A percentile compares a stretch with the other conserved stretches of the same genome.
phyloP scores from a whole-genome alignment of 2,329 filamentous ascomycete genomes.

The Periconia digitata region DNA sequence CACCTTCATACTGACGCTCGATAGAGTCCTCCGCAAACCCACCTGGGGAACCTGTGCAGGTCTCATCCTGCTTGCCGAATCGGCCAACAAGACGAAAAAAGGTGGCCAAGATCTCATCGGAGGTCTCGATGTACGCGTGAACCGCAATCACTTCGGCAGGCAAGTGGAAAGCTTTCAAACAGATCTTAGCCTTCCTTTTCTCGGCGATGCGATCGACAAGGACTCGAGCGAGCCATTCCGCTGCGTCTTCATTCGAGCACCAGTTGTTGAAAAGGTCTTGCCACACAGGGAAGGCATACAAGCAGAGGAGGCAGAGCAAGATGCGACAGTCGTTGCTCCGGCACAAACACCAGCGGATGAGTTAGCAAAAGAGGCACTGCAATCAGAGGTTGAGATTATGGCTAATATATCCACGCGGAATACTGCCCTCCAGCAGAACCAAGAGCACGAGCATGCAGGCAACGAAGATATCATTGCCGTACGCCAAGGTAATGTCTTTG shows the following conservation, averaged over 20 bases:
- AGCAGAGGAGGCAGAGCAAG: slow-evolving; percentile 48
- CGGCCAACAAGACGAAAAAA: slow-evolving; percentile 84
- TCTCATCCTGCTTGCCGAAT: slow-evolving; percentile 84
- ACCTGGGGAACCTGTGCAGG: slow-evolving; percentile 97
- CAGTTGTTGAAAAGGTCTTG: slow-evolving; percentile 84
- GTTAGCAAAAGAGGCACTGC: slow-evolving; percentile 48
- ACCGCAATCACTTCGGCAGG: slow-evolving; percentile 91
- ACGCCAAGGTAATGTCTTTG: slow-evolving; percentile 86
- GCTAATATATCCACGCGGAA: slow-evolving; percentile 58
- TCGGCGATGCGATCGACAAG: slow-evolving; percentile 44
- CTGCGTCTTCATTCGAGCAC: slow-evolving; percentile 90
- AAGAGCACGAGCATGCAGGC: slow-evolving; percentile 49
- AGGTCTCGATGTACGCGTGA: slow-evolving; percentile 85
- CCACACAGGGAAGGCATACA: slow-evolving; percentile 55
- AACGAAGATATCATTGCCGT: slow-evolving; percentile 80
- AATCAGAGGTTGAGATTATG: slow-evolving; percentile 59
- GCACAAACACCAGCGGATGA: slow-evolving; percentile 52
- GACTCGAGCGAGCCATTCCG: slow-evolving; percentile 61
- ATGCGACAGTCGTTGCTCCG: slow-evolving; percentile 61
- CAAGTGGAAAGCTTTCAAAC: slow-evolving; percentile 91
- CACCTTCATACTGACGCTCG: slow-evolving; percentile 11
- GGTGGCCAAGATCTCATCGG: slow-evolving; percentile 93
- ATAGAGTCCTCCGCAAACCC: slow-evolving; percentile 72
- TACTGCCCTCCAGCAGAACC: slow-evolving; percentile 51
- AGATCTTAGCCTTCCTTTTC: slow-evolving; percentile 71